Conservation (phyloP, 345 rosid genomes). For the Nephelium lappaceum region DNA sequence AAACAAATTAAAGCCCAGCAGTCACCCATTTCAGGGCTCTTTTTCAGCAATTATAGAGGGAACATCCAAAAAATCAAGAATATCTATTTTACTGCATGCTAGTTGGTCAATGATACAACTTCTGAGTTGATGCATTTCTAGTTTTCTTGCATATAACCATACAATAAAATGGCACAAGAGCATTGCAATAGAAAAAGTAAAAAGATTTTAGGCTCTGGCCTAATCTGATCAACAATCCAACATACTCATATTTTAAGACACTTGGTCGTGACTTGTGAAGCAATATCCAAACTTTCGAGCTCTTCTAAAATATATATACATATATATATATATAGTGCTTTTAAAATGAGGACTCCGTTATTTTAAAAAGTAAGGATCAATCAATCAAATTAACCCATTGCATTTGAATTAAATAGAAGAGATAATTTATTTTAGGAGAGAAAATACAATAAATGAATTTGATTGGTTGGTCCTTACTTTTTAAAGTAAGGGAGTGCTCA, state of each 20-base stretch:
- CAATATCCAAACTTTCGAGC: constrained; percentile 18
- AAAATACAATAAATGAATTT: too few species aligned
- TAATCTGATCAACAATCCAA: background rate
- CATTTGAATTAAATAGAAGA: too few species aligned
- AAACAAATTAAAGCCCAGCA: too few species aligned
- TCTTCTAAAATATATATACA: background rate
- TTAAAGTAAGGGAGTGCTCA: too few species aligned
- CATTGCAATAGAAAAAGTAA: background rate
- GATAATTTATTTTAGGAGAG: too few species aligned
- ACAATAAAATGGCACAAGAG: background rate
- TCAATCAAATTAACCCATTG: too few species aligned
- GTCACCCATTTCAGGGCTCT: background rate
- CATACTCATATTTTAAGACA: background rate
- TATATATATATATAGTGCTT: too few species aligned
- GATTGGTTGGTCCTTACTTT: too few species aligned
- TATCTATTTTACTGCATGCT: background rate
- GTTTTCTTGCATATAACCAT: background rate
- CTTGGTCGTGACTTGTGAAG: background rate
- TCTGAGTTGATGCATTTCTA: background rate
- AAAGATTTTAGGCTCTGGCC: background rate
- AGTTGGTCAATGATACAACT: background rate
- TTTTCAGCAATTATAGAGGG: too few species aligned
- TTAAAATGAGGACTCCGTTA: too few species aligned
- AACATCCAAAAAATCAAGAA: background rate
- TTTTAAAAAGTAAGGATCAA: too few species aligned